These are phyloP conservation scores for Verbena officinalis DNA, from an alignment of 257 asterid species.

Conservation along the genomic window DNA sequence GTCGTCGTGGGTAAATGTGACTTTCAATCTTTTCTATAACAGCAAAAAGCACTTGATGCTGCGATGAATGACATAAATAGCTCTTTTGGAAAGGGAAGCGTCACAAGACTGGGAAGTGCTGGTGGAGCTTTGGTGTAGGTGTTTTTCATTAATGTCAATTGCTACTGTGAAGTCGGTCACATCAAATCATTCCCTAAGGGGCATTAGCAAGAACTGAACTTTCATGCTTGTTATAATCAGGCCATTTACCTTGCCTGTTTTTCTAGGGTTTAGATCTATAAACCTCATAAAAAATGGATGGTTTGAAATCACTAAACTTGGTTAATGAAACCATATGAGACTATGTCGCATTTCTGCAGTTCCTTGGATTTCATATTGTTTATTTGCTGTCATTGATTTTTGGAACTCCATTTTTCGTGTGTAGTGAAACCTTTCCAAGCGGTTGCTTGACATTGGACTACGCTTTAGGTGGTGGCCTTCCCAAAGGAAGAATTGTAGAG, in stretches of 20 bases:
- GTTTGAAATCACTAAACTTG: not conserved
- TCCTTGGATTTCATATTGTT: not conserved
- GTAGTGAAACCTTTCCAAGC: conserved; percentile 97
- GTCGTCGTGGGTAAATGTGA: conserved; percentile 10
- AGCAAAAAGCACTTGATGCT: conserved; percentile 96
- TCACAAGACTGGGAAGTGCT: conserved; percentile 93
- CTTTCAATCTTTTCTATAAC: conserved; percentile 25
- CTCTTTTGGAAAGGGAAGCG: conserved; percentile 98
- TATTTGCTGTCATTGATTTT: not conserved
- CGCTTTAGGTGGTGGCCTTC: conserved; percentile 98
- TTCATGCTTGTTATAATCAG: not conserved
- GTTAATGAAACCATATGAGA: not conserved
- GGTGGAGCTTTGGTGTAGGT: conserved; percentile 98
- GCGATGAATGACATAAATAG: conserved; percentile 95
- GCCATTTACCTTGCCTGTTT: conserved; percentile 8
- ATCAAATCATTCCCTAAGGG: not conserved
- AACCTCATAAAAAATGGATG: not conserved
- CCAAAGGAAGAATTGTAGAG: conserved; percentile 98
- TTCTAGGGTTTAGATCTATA: not conserved
- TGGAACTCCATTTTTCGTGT: conserved; percentile 20
- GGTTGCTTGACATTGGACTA: conserved; percentile 92
- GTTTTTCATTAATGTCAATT: conserved; percentile 26
- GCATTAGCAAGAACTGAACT: not conserved
- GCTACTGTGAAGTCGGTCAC: not conserved
- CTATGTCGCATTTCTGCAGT: not conserved